Conservation (phyloP, 345 rosid species). For the Excoecaria agallocha region DNA sequence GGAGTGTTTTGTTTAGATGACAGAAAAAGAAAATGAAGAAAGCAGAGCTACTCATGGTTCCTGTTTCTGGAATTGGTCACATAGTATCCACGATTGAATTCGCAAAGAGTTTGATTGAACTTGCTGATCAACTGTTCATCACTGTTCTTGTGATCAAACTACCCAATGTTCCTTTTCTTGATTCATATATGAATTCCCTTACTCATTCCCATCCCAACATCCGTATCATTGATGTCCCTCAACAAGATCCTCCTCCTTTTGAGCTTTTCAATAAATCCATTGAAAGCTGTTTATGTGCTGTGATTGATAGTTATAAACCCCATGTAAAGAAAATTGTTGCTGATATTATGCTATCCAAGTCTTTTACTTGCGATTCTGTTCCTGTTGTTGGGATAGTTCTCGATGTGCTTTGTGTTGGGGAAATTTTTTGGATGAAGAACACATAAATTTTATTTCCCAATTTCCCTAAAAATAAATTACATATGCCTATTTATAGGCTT, state of each 20-base stretch:
- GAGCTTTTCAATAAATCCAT: constrained; percentile 19
- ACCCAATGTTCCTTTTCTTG: background rate
- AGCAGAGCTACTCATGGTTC: constrained; percentile 35
- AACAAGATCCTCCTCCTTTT: constrained; percentile 22
- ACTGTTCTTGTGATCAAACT: constrained; percentile 27
- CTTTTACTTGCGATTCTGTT: background rate
- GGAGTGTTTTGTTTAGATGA: no score
- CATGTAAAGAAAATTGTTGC: constrained; percentile 1
- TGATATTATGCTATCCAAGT: background rate
- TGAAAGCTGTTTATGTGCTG: constrained; percentile 10
- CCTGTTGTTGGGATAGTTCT: constrained; percentile 16
- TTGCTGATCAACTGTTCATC: constrained; percentile 29
- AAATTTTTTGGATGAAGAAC: no score
- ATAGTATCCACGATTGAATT: constrained; percentile 44
- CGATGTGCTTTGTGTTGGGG: constrained; percentile 22
- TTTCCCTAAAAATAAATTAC: no score
- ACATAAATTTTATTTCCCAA: no score
- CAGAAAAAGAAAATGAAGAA: constrained; percentile 15
- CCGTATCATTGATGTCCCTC: constrained; percentile 33
- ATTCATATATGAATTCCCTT: constrained; percentile 15
- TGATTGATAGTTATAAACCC: background rate
- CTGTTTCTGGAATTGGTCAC: constrained; percentile 42
- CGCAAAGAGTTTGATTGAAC: constrained; percentile 38
- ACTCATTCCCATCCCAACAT: constrained; percentile 29
- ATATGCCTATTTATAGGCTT: no score